A percentile compares a stretch with the other conserved stretches of the same genome.
Evolutionary conservation across 148 eudicot genomes (phyloP).

Genomic region (Mesembryanthemum crystallinum): DNA sequence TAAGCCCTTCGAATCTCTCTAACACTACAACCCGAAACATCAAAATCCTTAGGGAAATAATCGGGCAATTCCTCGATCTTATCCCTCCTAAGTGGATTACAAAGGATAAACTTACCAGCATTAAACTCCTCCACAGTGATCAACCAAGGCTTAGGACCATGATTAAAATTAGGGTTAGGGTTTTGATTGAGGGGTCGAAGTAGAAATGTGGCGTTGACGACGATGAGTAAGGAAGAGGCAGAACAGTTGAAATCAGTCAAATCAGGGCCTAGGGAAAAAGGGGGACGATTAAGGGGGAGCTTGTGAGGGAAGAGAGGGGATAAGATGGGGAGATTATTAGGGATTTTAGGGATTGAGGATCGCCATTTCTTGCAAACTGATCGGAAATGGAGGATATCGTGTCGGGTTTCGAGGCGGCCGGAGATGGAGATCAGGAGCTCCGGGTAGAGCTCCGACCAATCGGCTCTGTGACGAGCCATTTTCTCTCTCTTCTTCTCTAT

Average conservation of each 20-base stretch:
- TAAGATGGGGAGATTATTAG: neutral
- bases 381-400: slow-evolving; percentile 7
- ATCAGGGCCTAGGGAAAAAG: neutral
- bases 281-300: neutral
- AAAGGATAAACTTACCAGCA: neutral
- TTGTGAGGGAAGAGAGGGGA: neutral
- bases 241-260: neutral
- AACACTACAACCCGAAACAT: neutral
- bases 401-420: neutral
- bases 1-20: slow-evolving; percentile 5
- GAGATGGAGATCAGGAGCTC: slow-evolving; percentile 4
- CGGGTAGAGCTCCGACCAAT: slow-evolving; percentile 11
- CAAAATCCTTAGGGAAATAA: neutral
- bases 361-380: slow-evolving; percentile 26
- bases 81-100: neutral
- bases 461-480: neutral
- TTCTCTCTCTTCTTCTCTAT: neutral
- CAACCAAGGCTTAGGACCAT: slow-evolving; percentile 15
- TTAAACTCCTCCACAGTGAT: neutral
- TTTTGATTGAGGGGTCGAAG: neutral
- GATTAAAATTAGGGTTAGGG: neutral
- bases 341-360: neutral
- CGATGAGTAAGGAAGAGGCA: neutral
- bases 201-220: neutral
- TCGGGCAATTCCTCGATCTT: neutral